Conservation (phyloP, 2,329 filamentous ascomycete species). For the Penicillium thymicola region DNA sequence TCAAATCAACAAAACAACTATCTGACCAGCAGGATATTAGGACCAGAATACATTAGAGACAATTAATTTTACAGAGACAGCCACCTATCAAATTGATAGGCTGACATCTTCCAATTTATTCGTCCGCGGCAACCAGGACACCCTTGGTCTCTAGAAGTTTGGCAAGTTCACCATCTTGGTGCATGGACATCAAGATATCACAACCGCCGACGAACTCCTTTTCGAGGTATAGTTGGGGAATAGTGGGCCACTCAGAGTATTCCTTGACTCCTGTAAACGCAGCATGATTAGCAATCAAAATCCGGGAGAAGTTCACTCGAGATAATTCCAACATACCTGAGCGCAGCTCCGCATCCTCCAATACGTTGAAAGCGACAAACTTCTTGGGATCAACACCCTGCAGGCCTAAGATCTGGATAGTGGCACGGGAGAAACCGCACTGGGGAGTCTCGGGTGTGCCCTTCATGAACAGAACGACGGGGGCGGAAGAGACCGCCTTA, state of each 20-base stretch:
- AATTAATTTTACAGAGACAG: constrained; percentile 17
- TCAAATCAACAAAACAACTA: neutral
- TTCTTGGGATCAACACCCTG: constrained; percentile 94
- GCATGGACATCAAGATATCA: constrained; percentile 95
- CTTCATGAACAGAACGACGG: constrained; percentile 99
- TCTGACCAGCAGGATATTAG: constrained; percentile 10
- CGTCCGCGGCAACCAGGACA: constrained; percentile 67
- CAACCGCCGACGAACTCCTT: constrained; percentile 98
- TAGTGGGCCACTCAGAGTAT: constrained; percentile 98
- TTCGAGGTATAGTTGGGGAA: constrained; percentile 91
- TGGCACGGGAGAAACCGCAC: constrained; percentile 93
- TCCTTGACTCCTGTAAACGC: constrained; percentile 79
- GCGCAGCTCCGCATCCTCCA: constrained; percentile 85
- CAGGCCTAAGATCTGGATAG: constrained; percentile 88
- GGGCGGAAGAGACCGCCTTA: constrained; percentile 79
- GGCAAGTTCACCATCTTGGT: constrained; percentile 88
- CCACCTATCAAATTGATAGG: constrained; percentile 6
- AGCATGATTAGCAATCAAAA: neutral
- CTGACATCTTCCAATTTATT: constrained; percentile 20
- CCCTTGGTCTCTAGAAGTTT: constrained; percentile 90
- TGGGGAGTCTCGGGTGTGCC: constrained; percentile 93
- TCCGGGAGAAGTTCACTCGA: neutral
- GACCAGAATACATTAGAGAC: constrained; percentile 8
- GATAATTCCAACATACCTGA: constrained; percentile 56
- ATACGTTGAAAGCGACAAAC: constrained; percentile 96